Base-by-base conservation (phyloP, 768 basidiomycete genomes). In the Plicaturopsis crispa region DNA sequence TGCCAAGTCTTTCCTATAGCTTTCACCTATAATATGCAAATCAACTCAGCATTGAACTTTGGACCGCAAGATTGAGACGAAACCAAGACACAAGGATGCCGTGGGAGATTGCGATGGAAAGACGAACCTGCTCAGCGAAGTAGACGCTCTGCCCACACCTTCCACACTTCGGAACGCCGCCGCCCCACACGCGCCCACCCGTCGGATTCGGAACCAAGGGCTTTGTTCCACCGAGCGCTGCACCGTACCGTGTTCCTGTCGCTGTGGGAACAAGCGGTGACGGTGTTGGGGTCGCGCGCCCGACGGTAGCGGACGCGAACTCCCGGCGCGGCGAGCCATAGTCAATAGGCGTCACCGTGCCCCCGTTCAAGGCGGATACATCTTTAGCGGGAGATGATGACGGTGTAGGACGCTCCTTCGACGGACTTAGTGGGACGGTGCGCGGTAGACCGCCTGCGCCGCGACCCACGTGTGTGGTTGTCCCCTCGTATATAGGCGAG, bases 1-100 rank as follows among this genome's bases (percentile, higher is more conserved):
- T 90, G 87, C 59, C 68, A 90, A 12, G 80, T 84, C 65, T 85
- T 83, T 6, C 83, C 83, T 11, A 84, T 70, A 1, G 86, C 86
- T 56, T 84, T 86, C 41, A 84, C 76, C 85, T 86, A 45, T 32
- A n/a, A 11, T 23, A 35, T n/a, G n/a, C 24, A 40, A 35, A 17
- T 41, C 7, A 41, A 30, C 34, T 40, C 13, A 24, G 8, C 26
- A n/a, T n/a, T n/a, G n/a, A n/a, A n/a, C n/a, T n/a, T n/a, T n/a
- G n/a, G n/a, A n/a, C n/a, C n/a, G n/a, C 10, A 28, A 39, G 33
- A 12, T 22, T 13, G 19, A 14, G 10, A 24, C n/a, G 17, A 24
- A 4, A n/a, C 3, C 26, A 39, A 16, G 19, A 21, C 36, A 35
- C 31, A 18, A 24, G 28, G 8, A 31, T 24, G 11, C 13, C 18